These are phyloP conservation scores for Colletotrichum orchidophilum DNA, from an alignment of 2,329 filamentous ascomycete genomes.

Conservation along the genomic window DNA sequence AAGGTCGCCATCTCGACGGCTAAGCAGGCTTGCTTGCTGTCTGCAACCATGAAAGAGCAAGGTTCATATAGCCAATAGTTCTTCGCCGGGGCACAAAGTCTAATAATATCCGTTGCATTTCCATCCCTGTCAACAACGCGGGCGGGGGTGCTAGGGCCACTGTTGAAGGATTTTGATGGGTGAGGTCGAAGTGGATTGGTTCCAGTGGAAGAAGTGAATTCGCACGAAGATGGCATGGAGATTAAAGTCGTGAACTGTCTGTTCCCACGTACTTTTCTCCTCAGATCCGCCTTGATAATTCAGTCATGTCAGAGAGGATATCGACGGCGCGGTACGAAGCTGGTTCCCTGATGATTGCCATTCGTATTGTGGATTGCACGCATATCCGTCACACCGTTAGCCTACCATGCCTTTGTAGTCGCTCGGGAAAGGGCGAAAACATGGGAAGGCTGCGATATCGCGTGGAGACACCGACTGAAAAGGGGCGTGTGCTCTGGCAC, in stretches of 20 bases:
- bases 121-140: neutral
- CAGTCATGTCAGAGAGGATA: neutral
- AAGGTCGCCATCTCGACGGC: neutral
- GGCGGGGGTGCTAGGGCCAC: neutral
- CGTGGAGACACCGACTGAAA: neutral
- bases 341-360: neutral
- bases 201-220: neutral
- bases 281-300: neutral
- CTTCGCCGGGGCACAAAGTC: neutral
- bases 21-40: neutral
- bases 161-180: neutral
- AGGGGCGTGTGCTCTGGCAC: neutral
- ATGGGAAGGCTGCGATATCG: neutral
- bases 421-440: neutral
- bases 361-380: neutral
- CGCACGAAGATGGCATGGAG: neutral
- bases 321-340: neutral
- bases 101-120: neutral
- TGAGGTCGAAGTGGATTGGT: neutral
- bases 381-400: neutral
- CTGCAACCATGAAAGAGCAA: neutral
- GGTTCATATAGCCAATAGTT: neutral
- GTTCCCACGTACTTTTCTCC: neutral
- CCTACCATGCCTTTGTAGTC: neutral
- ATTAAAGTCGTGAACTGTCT: neutral